Base-by-base conservation (phyloP, 306 rosid genomes). In the Dalbergia oliveri region DNA sequence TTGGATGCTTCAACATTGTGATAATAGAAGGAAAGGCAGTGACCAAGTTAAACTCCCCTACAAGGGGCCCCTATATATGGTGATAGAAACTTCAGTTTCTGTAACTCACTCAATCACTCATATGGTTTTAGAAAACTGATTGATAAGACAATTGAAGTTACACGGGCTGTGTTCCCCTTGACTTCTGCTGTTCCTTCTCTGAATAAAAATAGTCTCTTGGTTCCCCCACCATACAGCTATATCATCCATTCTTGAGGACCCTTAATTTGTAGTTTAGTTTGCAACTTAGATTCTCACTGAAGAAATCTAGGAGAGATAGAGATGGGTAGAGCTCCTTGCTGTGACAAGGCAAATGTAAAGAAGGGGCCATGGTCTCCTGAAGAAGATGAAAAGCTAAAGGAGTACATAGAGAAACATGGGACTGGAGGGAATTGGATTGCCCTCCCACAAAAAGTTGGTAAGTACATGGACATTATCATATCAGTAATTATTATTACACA, bases 341-440 rank as follows among this genome's bases (percentile, higher is more conserved):
- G 98, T 82, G 98, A 94, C 81, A 94, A 94, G 87, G 90, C 91
- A 34, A 91, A 88, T 82, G 98, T 94, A 57, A 94, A 94, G 92
- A 94, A 72, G 81, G 98, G 98, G 6, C 98, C 98, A 75, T 94
- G 98, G 98, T 91, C 98, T 37, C 97, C 95, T 11, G 97, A 94
- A 83, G 98, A 94, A 90, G 98, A 94, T 86, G 86, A 88, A 23
- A 91, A 84, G 87, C 91, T 94, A 0, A 92, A 84, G 62, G 89
- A 92, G 11, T 92, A 83, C 51, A 91, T 94, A 73, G 85, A 94
- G 0, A 80, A 86, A 68, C 58, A 85, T 85, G 98, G 98, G 68
- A 94, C 97, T 41, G 98, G 97, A 5, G 97, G 95, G 23, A 94
- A 94, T 49, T 94, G 98, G 98, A 92, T 94, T 83, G 85, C 97